These are phyloP conservation scores for Brassica napus DNA, from an alignment of 345 rosid genomes.

Conservation along the genomic window Da-Ae NC_063436.1:23398501-23399000, in stretches of 20 bases:
- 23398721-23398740: conserved; percentile 96
- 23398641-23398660: conserved; percentile 92
- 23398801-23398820: neutral
- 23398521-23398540: neutral
- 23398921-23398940: conserved; percentile 98
- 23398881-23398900: conserved; percentile 84
- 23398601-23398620: conserved; percentile 87
- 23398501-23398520: conserved; percentile 95
- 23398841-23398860: neutral
- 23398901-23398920: conserved; percentile 98
- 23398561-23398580: neutral
- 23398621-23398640: conserved; percentile 96
- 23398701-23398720: conserved; percentile 69
- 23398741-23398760: conserved; percentile 98
- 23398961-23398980: conserved; percentile 98
- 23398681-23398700: conserved; percentile 76
- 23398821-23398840: neutral
- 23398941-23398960: conserved; percentile 92
- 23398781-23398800: conserved; percentile 2
- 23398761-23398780: conserved; percentile 69
- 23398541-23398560: conserved; percentile 8
- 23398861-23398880: conserved; percentile 85
- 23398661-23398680: conserved; percentile 75
- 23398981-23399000: conserved; percentile 91
- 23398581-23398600: conserved; percentile 4